These are phyloP conservation scores for Penicillium cataractarum DNA, from an alignment of 495 filamentous ascomycete species.

Conservation along the genomic window DNA sequence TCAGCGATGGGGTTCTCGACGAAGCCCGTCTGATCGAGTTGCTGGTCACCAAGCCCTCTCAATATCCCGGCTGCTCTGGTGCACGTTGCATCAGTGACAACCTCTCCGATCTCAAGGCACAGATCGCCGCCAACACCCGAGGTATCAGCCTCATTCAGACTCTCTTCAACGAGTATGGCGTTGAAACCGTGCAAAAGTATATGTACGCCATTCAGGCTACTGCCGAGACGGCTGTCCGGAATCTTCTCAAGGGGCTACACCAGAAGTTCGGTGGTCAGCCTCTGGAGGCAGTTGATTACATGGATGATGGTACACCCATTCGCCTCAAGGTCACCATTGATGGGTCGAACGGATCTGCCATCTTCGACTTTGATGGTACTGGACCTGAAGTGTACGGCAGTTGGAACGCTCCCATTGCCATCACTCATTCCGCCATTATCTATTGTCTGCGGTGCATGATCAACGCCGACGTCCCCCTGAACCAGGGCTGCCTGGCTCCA, in stretches of 20 bases:
- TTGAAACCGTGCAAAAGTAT: constrained; percentile 91
- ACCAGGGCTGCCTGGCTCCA: constrained; percentile 92
- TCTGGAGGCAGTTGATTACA: constrained; percentile 85
- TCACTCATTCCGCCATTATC: constrained; percentile 95
- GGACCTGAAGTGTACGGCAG: constrained; percentile 94
- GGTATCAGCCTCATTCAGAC: constrained; percentile 87
- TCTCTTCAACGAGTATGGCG: constrained; percentile 87
- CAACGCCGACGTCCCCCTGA: constrained; percentile 89
- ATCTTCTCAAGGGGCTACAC: constrained; percentile 78
- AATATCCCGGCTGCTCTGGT: constrained; percentile 85
- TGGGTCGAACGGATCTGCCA: constrained; percentile 78
- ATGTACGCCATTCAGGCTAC: constrained; percentile 95
- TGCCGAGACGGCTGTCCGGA: constrained; percentile 82
- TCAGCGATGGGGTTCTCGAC: constrained; percentile 86
- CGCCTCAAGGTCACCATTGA: constrained; percentile 84
- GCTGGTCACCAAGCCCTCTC: constrained; percentile 79
- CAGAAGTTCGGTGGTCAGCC: constrained; percentile 76
- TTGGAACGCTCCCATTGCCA: constrained; percentile 92
- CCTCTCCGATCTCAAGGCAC: constrained; percentile 93
- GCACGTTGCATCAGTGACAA: constrained; percentile 92
- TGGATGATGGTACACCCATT: constrained; percentile 97
- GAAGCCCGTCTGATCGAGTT: constrained; percentile 85
- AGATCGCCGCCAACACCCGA: constrained; percentile 94
- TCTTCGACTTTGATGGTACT: constrained; percentile 86
- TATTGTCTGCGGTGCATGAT: constrained; percentile 95